These are phyloP conservation scores for Syncephalis plumigaleata DNA, from an alignment of 371 early-diverging fungal species.

Conservation along the genomic window DNA sequence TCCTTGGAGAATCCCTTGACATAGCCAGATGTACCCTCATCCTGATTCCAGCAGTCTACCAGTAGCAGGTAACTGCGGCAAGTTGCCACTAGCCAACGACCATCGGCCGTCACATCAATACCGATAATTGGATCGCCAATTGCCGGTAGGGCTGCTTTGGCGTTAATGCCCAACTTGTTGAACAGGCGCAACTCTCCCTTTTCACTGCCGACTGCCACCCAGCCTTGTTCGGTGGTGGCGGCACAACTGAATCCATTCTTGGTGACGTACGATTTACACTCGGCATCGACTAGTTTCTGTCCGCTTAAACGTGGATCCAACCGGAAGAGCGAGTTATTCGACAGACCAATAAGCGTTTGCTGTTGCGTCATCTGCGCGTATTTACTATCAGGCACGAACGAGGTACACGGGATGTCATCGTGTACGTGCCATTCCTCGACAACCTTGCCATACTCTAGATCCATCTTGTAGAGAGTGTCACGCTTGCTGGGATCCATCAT, in stretches of 20 bases:
- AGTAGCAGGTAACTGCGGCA: conserved; percentile 75
- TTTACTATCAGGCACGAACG: conserved; percentile 58
- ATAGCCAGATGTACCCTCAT: conserved; percentile 33
- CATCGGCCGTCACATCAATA: conserved; percentile 80
- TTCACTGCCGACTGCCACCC: conserved; percentile 64
- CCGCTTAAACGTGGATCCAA: conserved; percentile 78
- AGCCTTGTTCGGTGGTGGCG: conserved; percentile 61
- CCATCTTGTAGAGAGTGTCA: conserved; percentile 67
- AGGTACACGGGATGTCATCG: conserved; percentile 33
- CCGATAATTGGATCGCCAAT: conserved; percentile 78
- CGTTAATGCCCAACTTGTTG: conserved; percentile 55
- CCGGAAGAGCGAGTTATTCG: conserved; percentile 63
- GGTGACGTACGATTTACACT: conserved; percentile 44
- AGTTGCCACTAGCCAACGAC: conserved; percentile 77
- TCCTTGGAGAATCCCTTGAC: conserved; percentile 36
- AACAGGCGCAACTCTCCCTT: conserved; percentile 89
- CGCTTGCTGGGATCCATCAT: conserved; percentile 43
- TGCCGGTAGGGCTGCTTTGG: conserved; percentile 80
- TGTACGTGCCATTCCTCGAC: conserved; percentile 82
- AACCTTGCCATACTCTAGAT: conserved; percentile 77
- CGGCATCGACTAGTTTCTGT: conserved; percentile 35
- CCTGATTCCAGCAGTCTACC: conserved; percentile 33
- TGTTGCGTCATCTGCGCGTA: conserved; percentile 50
- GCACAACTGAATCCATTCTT: conserved; percentile 53
- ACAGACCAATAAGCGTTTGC: conserved; percentile 65